These are phyloP conservation scores for Angomonas desouzai DNA, from an alignment of 208 protist genomes.

Conservation along the genomic window DNA sequence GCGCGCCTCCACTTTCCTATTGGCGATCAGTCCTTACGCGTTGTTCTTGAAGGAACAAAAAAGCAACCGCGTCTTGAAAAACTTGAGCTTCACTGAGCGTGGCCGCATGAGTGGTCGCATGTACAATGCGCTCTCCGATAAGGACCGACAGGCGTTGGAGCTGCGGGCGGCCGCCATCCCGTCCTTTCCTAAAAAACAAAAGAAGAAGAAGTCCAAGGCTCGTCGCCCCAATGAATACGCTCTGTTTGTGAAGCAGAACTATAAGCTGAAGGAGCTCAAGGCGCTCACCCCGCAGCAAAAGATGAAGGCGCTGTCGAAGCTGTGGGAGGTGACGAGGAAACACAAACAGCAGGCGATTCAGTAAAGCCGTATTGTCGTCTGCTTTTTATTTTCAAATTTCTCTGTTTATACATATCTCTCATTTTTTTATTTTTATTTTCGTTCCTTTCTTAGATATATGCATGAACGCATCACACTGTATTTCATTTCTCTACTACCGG, in stretches of 20 bases:
- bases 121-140: constrained; percentile 57
- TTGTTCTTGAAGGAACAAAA: constrained; percentile 88
- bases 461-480: background rate
- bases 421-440: constrained; percentile 8
- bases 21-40: constrained; percentile 68
- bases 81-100: constrained; percentile 57
- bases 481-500: background rate
- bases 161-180: constrained; percentile 53
- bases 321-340: background rate
- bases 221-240: constrained; percentile 45
- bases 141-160: constrained; percentile 45
- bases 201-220: constrained; percentile 18
- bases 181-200: constrained; percentile 24
- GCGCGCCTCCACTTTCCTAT: background rate
- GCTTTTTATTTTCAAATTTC: constrained; percentile 2
- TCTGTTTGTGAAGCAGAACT: constrained; percentile 73
- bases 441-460: background rate
- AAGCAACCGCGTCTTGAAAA: constrained; percentile 70
- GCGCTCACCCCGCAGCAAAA: background rate
- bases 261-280: background rate
- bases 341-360: background rate
- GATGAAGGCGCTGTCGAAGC: constrained; percentile 8
- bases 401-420: background rate
- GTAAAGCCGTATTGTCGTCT: background rate
- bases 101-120: constrained; percentile 68